These are phyloP conservation scores for Polygonum maritimum DNA, from an alignment of 148 eudicot genomes.

Conservation along the genomic window DNA sequence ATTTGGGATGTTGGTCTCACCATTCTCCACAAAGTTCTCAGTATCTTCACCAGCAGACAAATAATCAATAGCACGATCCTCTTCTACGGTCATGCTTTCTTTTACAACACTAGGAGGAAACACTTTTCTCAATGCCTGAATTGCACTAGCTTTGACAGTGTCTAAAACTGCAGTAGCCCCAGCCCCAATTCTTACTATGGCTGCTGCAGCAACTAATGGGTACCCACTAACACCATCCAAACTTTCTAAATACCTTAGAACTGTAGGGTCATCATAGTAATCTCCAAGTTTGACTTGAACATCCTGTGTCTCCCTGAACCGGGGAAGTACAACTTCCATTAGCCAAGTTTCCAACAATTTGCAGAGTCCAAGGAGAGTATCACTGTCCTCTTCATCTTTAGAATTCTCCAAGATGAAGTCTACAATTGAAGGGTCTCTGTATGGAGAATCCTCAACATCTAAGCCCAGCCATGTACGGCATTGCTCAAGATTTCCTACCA, in stretches of 20 bases:
- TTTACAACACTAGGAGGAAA: constrained; percentile 53
- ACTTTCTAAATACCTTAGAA: constrained; percentile 75
- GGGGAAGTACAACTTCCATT: constrained; percentile 87
- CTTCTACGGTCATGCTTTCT: constrained; percentile 32
- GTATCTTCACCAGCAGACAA: constrained; percentile 19
- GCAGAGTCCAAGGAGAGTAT: constrained; percentile 85
- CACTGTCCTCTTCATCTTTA: constrained; percentile 57
- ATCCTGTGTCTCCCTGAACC: constrained; percentile 80
- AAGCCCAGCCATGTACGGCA: constrained; percentile 93
- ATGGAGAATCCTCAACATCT: constrained; percentile 66
- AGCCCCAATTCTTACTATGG: constrained; percentile 88
- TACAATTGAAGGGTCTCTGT: constrained; percentile 63
- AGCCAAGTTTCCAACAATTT: constrained; percentile 95
- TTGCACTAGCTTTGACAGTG: constrained; percentile 67
- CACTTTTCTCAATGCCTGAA: constrained; percentile 74
- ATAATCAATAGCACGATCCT: constrained; percentile 28
- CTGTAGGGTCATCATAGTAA: constrained; percentile 94
- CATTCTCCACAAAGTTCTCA: constrained; percentile 19
- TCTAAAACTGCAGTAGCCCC: constrained; percentile 91
- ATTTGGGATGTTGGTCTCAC: constrained; percentile 20
- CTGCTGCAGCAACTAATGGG: constrained; percentile 92
- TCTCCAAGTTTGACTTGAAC: constrained; percentile 73
- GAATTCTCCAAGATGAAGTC: constrained; percentile 79
- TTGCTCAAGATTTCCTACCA: constrained; percentile 91
- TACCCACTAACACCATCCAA: constrained; percentile 74